These are phyloP conservation scores for Malassezia psittaci DNA, from an alignment of 1,284 basidiomycete species.

Conservation along the genomic window DNA sequence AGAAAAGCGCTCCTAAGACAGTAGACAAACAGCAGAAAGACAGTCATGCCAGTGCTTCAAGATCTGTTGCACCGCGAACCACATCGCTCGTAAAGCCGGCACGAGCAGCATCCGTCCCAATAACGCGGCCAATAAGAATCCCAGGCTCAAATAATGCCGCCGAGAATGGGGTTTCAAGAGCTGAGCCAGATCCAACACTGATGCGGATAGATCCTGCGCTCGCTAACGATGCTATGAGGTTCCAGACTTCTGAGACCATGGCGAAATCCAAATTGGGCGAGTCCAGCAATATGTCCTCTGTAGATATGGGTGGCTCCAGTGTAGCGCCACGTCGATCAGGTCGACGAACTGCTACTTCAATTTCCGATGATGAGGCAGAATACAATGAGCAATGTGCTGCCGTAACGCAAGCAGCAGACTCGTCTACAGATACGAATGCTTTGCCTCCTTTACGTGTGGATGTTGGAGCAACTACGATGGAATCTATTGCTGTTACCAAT, in stretches of 20 bases:
- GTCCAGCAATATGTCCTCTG: too few relatives aligned
- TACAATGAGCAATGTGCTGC: conserved; percentile 15
- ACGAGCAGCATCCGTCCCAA: background rate
- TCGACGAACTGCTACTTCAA: conserved; percentile 2
- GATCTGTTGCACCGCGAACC: background rate
- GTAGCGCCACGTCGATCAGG: background rate
- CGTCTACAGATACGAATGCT: background rate
- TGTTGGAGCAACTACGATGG: conserved; percentile 15
- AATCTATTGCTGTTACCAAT: conserved; percentile 21
- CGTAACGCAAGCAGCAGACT: background rate
- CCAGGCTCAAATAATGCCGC: too few relatives aligned
- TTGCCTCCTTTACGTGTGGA: conserved; percentile 14
- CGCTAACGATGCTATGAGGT: background rate
- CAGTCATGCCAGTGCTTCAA: background rate
- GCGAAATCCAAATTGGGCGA: too few relatives aligned
- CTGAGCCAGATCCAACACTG: conserved; percentile 8
- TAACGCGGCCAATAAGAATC: background rate
- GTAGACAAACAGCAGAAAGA: background rate
- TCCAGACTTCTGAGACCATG: too few relatives aligned
- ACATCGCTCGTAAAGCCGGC: background rate
- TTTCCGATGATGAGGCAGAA: conserved; percentile 18
- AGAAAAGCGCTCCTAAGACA: background rate
- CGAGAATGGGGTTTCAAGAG: background rate
- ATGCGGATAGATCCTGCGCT: background rate
- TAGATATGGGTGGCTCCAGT: background rate